Evolutionary conservation across 1,284 basidiomycete species (phyloP), one percentile per base, ranked within the genome.

Genomic region (Heterobasidion annosum): DNA sequence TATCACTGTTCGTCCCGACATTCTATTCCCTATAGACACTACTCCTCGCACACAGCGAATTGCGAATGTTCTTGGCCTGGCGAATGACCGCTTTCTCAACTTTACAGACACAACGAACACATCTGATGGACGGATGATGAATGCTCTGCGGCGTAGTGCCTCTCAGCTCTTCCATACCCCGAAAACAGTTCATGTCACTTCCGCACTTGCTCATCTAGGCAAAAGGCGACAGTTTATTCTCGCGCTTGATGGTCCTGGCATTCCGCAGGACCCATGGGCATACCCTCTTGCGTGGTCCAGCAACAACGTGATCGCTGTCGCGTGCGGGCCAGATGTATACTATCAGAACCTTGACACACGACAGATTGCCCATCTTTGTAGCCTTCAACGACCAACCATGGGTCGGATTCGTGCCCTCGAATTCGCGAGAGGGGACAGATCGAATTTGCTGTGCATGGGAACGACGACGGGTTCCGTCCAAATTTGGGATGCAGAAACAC

Each of bases 21-120:
- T 64, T 7, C 63, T 68, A 2, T 61, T 75, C 19, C 76, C 76
- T 3, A 68, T 77, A 35, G 68, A 75, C 48, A 72, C 62, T 4
- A 78, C 76, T 0, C 75, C 75, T 13, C 75, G 75, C 48, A 74
- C 76, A 12, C 71, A 71, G 50, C 70, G 76, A 44, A 75, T 78
- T 34, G 75, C 76, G 37, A 73, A 73, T 54, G 65, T 69, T 10
- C 74, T 78, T 47, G 75, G 75, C 9, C 68, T 77, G 50, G 60
- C 70, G 8, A 74, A 76, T 46, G 77, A 78, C 51, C 72, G 71
- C 48, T 57, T 78, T 47, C 63, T 78, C 52, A 69, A 66, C 18
- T 77, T 67, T 56, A 61, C 65, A 4, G 72, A 74, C 46, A 58
- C 64, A 0, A 58, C 66, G 15, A 40, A 59, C 12, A 54, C 65